These are phyloP conservation scores for Thinopyrum obtusiflorum DNA, from an alignment of 202 grass and related monocot genomes.

Conservation along the genomic window DNA sequence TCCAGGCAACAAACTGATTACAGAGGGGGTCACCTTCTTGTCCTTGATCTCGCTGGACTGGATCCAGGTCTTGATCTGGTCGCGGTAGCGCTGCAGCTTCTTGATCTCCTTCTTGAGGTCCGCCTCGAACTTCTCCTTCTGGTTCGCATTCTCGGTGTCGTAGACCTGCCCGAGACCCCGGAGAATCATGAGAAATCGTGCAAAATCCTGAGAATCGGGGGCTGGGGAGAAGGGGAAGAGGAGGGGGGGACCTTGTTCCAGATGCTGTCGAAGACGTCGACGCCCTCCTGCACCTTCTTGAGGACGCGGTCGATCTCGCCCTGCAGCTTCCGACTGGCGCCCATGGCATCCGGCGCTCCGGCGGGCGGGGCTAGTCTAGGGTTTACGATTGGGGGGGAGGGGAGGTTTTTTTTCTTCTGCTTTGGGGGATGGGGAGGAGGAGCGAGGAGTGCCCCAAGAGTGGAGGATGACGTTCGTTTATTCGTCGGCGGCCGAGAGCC, in stretches of 20 bases:
- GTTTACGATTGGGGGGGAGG: slow-evolving; percentile 42
- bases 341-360: slow-evolving; percentile 47
- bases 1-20: no score
- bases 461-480: no score
- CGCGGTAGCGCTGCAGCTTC: slow-evolving; percentile 94
- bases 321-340: slow-evolving; percentile 91
- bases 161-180: slow-evolving; percentile 76
- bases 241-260: slow-evolving; percentile 65
- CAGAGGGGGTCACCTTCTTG: slow-evolving; percentile 63
- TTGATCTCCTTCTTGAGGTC: slow-evolving; percentile 99
- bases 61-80: slow-evolving; percentile 99
- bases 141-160: slow-evolving; percentile 96
- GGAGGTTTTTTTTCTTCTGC: no score
- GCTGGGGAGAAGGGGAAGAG: no score
- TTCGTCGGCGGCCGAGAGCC: no score
- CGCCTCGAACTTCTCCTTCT: slow-evolving; percentile 99
- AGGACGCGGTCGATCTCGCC: slow-evolving; percentile 99
- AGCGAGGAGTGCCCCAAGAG: no score
- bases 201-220: not conserved
- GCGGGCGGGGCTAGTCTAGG: slow-evolving; percentile 28
- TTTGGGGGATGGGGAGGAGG: no score
- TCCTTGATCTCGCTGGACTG: slow-evolving; percentile 99
- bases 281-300: slow-evolving; percentile 99
- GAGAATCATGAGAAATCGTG: no score
- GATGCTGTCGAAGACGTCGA: slow-evolving; percentile 98